phyloP scores from a whole-genome alignment of 441 rosid species.

The Francoa sonchifolia region DNA sequence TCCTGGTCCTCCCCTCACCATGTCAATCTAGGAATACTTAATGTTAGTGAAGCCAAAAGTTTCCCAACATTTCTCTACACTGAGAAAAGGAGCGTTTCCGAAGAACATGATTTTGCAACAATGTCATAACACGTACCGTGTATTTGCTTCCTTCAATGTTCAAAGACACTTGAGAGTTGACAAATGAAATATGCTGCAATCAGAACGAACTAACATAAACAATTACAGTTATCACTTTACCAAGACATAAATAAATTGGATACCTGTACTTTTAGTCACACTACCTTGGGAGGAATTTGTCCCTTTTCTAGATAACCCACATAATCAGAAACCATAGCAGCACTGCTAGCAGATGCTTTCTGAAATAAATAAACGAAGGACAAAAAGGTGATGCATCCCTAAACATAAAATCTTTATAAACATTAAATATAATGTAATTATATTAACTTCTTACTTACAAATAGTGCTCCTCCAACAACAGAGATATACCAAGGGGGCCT shows the following conservation, averaged over 20 bases:
- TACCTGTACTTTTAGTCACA: slow-evolving; percentile 1
- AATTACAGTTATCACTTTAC: too few species aligned
- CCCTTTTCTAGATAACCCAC: slow-evolving; percentile 99
- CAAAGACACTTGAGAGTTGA: slow-evolving; percentile 92
- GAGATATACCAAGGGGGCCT: slow-evolving; percentile 99
- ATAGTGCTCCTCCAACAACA: slow-evolving; percentile 97
- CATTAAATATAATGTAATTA: too few species aligned
- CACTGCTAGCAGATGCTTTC: slow-evolving; percentile 97
- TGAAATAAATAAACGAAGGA: slow-evolving; percentile 24
- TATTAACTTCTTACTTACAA: slow-evolving; percentile 39
- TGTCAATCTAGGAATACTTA: slow-evolving; percentile 52
- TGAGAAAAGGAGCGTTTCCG: slow-evolving; percentile 4
- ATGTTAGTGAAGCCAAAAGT: slow-evolving; percentile 13
- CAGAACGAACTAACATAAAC: slow-evolving; percentile 14
- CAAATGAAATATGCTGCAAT: slow-evolving; percentile 90
- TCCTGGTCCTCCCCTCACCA: slow-evolving; percentile 93
- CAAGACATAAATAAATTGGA: not conserved
- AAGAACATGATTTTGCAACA: slow-evolving; percentile 8
- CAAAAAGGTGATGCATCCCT: not conserved
- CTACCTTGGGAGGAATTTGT: slow-evolving; percentile 99
- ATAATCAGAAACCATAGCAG: slow-evolving; percentile 95
- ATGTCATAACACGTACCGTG: slow-evolving; percentile 37
- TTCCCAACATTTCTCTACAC: slow-evolving; percentile 8
- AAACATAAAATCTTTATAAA: not conserved
- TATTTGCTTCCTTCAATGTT: slow-evolving; percentile 99